Evolutionary conservation across 2,329 filamentous ascomycete genomes (phyloP), one percentile per base, ranked within the genome.

Genomic region (Nannizzia gypsea): DNA sequence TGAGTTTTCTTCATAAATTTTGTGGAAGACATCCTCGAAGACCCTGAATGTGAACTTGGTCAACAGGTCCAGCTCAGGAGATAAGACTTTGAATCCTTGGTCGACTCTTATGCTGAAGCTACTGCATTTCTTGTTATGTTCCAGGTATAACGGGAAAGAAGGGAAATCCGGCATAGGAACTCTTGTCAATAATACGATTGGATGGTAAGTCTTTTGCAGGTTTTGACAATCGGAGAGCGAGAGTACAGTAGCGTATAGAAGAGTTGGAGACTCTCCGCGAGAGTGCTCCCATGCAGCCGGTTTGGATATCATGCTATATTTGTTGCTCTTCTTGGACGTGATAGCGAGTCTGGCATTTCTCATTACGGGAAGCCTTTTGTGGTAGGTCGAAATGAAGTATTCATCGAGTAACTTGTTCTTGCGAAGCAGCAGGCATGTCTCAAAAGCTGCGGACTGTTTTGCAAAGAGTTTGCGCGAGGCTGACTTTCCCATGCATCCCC

Each of bases 21-120:
- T 99, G 71, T 90, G 92, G 75, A 96, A 97, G 0, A 96, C 77
- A 65, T 97, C 90, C 15, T 82, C 76, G 71, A 95, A 96, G 0
- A 95, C 72, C 3, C 81, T 79, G 44, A 95, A 74, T 0, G 89
- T 96, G 69, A 93, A 95, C 0, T 71, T 72, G 0, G 83, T 84
- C n/a, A 97, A 70, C 1, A 76, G 70, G 0, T 80, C 72, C 0
- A 90, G 64, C 0, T 75, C 65, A 0, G 74, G 70, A 0, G 83
- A 64, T 6, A 65, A 64, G 11, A 73, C 52, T 15, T 59, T 20
- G 0, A 90, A 65, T 0, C 77, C 67, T 0, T 63, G 66, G 0
- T 67, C 58, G 1, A 86, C 64, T 0, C 78, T 70, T 0, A 76
- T 68, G 8, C 81, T 80, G 1, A 78, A 70, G 1, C 89, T 81